Conservation (phyloP, 768 basidiomycete genomes). For the Mycena crocata region DNA sequence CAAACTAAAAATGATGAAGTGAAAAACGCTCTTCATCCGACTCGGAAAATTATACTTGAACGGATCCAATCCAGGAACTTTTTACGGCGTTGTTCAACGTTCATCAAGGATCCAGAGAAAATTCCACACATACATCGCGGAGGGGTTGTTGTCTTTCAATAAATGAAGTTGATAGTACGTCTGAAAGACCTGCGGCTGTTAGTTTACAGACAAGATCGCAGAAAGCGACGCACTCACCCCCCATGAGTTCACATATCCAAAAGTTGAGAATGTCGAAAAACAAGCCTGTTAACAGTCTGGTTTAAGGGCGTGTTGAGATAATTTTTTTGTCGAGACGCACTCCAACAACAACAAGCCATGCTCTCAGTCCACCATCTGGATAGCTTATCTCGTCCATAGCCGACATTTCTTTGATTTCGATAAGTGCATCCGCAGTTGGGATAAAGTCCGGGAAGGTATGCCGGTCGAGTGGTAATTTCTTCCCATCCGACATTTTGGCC, state of each 20-base stretch:
- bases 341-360: slow-evolving; percentile 54
- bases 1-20: slow-evolving; percentile 60
- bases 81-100: too few species aligned
- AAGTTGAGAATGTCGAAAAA: too few species aligned
- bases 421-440: too few species aligned
- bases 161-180: slow-evolving; percentile 71
- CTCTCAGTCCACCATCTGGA: slow-evolving; percentile 56
- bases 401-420: too few species aligned
- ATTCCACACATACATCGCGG: slow-evolving; percentile 72
- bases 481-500: too few species aligned
- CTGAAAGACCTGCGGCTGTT: slow-evolving; percentile 84
- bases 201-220: too few species aligned
- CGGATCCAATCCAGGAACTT: slow-evolving; percentile 86
- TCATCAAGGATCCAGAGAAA: too few species aligned
- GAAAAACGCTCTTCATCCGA: neutral
- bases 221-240: too few species aligned
- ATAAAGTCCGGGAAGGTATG: too few species aligned
- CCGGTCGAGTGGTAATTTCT: too few species aligned
- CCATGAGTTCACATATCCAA: too few species aligned
- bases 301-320: neutral
- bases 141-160: slow-evolving; percentile 50
- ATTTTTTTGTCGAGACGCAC: slow-evolving; percentile 34
- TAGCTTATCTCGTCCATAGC: slow-evolving; percentile 21
- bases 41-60: slow-evolving; percentile 58
- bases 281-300: too few species aligned